Evolutionary conservation across 1,284 basidiomycete genomes (phyloP), one percentile per base, ranked within the genome.

Genomic region (Neotropicomus parvogracilis): DNA sequence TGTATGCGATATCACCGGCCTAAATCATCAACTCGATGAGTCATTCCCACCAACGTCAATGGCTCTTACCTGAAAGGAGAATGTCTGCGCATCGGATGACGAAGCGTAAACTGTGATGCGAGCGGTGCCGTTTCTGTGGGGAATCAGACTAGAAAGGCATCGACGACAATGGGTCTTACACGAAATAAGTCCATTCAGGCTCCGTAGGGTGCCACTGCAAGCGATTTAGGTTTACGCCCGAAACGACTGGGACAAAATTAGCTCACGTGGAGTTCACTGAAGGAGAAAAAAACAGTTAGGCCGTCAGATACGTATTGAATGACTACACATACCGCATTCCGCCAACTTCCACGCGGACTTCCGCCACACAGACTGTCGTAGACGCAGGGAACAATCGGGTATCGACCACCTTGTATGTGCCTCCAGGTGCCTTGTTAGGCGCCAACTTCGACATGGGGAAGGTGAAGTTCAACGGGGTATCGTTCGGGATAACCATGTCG

Each of bases 331-430:
- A 79, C 70, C 82, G 71, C 68, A 86, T 75, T 5, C 74, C 80
- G 12, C 80, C 80, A 27, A 73, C 74, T 42, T 82, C 72, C 27
- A 85, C 72, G 0, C 67, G 72, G 6, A 87, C 77, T 46, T 82
- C 79, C 1, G 75, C 82, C 0, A 73, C 75, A 4, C 78, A 74
- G 33, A 86, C 77, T 5, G 74, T 78, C 48, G 73, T 70, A 8
- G 81, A 67, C 4, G 76, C 77, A 26, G 69, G 69, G 66, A 88
- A 87, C 16, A 74, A 75, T 27, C 61, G 68, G 0, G 74, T 74
- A 55, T 87, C 84, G 16, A 80, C 71, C 17, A 84, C 72, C 60
- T 85, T 85, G 42, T 79, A 72, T 1, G 73, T 70, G 8, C 83
- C 84, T 17, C 81, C 82, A 35, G 69, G 59, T 33, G 70, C 65